A percentile compares a stretch with the other conserved stretches of the same genome.
phyloP scores from a whole-genome alignment of 805 yeast species.

The Spathaspora arborariae region DNA sequence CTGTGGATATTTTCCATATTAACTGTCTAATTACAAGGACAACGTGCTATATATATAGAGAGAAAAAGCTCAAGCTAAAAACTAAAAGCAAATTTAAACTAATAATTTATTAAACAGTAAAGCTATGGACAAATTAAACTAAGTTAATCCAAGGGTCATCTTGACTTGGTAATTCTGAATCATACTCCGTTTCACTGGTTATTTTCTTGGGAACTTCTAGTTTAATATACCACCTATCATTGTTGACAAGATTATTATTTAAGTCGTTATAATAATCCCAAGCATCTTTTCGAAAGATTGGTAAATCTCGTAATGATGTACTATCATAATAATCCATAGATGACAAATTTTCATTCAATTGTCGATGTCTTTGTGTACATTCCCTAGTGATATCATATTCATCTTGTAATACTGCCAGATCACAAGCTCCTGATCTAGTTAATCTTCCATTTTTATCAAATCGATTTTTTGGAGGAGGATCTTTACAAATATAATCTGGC shows the following conservation, averaged over 20 bases:
- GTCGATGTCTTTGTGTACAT: constrained; percentile 20
- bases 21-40: too few relatives aligned
- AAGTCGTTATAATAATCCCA: constrained; percentile 29
- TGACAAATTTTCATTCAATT: constrained; percentile 21
- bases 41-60: too few relatives aligned
- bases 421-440: constrained; percentile 39
- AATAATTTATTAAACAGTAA: not conserved
- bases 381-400: constrained; percentile 30
- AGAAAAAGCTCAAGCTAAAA: too few relatives aligned
- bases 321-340: constrained; percentile 20
- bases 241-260: constrained; percentile 10
- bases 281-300: constrained; percentile 37
- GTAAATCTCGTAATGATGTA: constrained; percentile 28
- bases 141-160: not conserved
- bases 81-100: too few relatives aligned
- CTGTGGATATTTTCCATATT: too few relatives aligned
- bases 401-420: constrained; percentile 29
- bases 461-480: constrained; percentile 24
- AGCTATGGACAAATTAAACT: not conserved
- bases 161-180: not conserved
- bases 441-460: constrained; percentile 22
- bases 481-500: constrained; percentile 36
- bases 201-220: constrained; percentile 5
- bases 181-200: not conserved
- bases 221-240: constrained; percentile 19